Base-by-base conservation (phyloP, 495 filamentous ascomycete species). In the Tuber calosporum region DNA sequence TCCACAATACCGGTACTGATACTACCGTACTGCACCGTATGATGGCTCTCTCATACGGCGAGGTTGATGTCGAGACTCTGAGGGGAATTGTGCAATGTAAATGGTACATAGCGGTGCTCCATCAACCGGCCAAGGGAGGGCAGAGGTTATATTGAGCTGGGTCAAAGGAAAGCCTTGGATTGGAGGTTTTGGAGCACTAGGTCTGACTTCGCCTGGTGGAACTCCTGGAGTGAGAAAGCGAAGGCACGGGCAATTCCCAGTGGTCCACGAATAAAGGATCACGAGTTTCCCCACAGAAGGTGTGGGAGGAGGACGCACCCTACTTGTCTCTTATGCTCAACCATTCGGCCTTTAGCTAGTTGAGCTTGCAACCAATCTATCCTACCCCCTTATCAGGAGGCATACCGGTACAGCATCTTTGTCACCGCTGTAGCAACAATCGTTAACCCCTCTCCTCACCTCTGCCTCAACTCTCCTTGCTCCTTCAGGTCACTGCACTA, bases 1-100 rank as follows among this genome's bases (percentile, higher is more conserved):
- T 62, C 53, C 53, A 62, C 53, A 62, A 58, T 58, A 7, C 39
- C n/a, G n/a, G n/a, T n/a, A n/a, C n/a, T n/a, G n/a, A n/a, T n/a
- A n/a, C n/a, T n/a, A n/a, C n/a, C n/a, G n/a, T n/a, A 58, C 48
- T 0, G 26, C 6, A 34, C 9, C 9, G 26, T 62, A 17, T 34
- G 11, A 30, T n/a, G 9, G 15, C 26, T 62, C 26, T 62, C n/a
- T 30, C 48, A 15, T 13, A 1, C 22, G 6, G 13, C 1, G 6
- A 26, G 26, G 26, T 34, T 19, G 53, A 62, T 2, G 53, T 62
- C 53, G 53, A 34, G 13, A 30, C 26, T 62, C 26, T 11, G 34
- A n/a, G 30, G 9, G 11, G 53, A n/a, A 62, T 62, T 34, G 4
- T 62, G 53, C 13, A 13, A 62, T 62, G 39, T 40, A 40, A 62